These are phyloP conservation scores for Alternaria brassicae DNA, from an alignment of 2,329 filamentous ascomycete species.

Conservation along the genomic window DNA sequence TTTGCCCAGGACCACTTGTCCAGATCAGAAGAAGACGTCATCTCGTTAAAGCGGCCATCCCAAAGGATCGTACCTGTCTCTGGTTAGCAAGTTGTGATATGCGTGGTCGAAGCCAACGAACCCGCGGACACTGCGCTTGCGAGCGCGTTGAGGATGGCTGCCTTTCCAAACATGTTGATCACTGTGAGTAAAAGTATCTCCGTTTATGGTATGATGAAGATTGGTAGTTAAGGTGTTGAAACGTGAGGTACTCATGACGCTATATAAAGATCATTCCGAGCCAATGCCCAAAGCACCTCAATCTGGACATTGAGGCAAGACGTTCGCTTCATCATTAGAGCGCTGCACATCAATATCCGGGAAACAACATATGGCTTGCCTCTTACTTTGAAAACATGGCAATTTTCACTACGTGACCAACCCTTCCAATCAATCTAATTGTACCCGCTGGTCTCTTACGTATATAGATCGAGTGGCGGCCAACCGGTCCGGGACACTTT, in stretches of 20 bases:
- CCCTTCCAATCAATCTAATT: conserved; percentile 46
- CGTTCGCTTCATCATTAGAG: conserved; percentile 13
- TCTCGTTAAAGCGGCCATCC: conserved; percentile 71
- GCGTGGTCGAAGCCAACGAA: conserved; percentile 3
- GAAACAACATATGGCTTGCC: conserved; percentile 28
- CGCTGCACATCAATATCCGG: conserved; percentile 31
- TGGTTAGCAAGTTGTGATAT: not conserved
- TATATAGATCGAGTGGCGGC: conserved; percentile 39
- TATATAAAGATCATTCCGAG: conserved; percentile 30
- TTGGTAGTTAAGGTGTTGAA: not conserved
- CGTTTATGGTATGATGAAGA: not conserved
- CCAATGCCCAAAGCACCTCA: not conserved
- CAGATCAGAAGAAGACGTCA: conserved; percentile 62
- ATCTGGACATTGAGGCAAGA: conserved; percentile 21
- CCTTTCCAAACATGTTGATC: conserved; percentile 43
- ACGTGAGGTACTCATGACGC: not conserved
- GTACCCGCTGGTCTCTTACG: conserved; percentile 40
- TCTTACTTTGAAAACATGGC: conserved; percentile 10
- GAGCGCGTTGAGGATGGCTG: conserved; percentile 38
- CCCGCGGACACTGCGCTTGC: conserved; percentile 44
- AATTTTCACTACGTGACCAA: conserved; percentile 31
- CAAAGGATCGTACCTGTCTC: conserved; percentile 61
- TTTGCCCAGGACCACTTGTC: conserved; percentile 71
- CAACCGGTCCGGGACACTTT: conserved; percentile 42
- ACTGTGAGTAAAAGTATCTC: not conserved